phyloP scores from a whole-genome alignment of 345 rosid species.

The Dipteronia sinensis region DNA sequence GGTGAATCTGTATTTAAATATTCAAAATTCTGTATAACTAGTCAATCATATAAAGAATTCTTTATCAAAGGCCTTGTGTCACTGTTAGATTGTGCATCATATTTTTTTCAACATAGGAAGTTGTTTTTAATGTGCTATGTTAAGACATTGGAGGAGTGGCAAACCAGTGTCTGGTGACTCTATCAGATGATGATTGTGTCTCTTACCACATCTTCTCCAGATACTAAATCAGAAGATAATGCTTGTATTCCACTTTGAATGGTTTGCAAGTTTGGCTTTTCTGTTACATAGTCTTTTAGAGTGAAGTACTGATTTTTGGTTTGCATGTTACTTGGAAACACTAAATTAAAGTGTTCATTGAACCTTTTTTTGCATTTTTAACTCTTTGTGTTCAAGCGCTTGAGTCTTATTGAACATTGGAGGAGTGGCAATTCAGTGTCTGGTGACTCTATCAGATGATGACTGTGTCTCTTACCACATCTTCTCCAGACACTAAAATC shows the following conservation, averaged over 20 bases:
- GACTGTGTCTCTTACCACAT: constrained; percentile 28
- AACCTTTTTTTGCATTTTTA: neutral
- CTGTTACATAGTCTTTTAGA: constrained; percentile 32
- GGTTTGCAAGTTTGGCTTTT: constrained; percentile 66
- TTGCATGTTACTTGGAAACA: neutral
- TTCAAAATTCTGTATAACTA: neutral
- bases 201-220: constrained; percentile 36
- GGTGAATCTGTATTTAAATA: neutral
- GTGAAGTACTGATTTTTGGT: neutral
- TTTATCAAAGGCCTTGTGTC: neutral
- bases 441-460: constrained; percentile 32
- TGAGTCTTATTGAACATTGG: constrained; percentile 23
- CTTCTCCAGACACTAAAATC: constrained; percentile 47
- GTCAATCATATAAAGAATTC: neutral
- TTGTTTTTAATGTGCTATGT: no score
- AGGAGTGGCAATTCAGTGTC: constrained; percentile 38
- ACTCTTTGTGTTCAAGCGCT: neutral
- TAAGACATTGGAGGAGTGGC: constrained; percentile 35
- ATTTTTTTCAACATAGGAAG: neutral
- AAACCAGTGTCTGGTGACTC: constrained; percentile 35
- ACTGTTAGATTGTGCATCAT: neutral
- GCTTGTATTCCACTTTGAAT: constrained; percentile 35
- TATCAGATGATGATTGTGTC: constrained; percentile 40
- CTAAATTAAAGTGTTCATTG: neutral
- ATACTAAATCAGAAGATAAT: constrained; percentile 50